Evolutionary conservation across 2,329 filamentous ascomycete genomes (phyloP), one percentile per base, ranked within the genome.

Genomic region (Cadophora sp.): DNA sequence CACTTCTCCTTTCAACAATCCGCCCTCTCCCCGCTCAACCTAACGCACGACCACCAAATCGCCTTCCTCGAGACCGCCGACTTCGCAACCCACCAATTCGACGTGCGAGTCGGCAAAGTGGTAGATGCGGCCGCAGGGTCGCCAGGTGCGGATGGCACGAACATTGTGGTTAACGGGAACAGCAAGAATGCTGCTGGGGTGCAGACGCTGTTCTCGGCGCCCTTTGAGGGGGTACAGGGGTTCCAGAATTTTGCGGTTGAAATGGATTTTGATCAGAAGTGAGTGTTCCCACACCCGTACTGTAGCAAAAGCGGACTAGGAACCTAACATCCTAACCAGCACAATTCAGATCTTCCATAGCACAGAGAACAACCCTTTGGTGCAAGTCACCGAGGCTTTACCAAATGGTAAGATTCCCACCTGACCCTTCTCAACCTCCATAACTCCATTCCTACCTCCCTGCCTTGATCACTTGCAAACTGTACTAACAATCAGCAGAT

Each of bases 221-320:
- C 83, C 2, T 87, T 88, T 63, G 79, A 81, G 48, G 80, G 75
- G 34, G 34, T 37, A 1, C 34, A 37, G 7, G 78, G 82, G 24
- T 88, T 86, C 80, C 84, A 88, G 75, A 89, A 89, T 80, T 89
- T 89, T 79, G 87, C 83, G 29, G 65, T 88, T 50, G 84, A 81
- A 51, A 79, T 87, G 16, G 83, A 89, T 76, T 89, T 87, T 77
- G 79, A 80, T 62, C 80, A 83, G 68, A 84, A 86, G 85, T 86
- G 77, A 62, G 83, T 77, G 12, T 19, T 2, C 11, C 40, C 14
- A 2, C 8, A 9, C 9, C 2, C 1, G 34, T 37, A 2, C 9
- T 2, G 7, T 37, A 12, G 34, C 2, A 37, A 37, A 12, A 37
- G 14, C 31, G 34, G 34, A 37, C 34, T 11, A 5, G 34, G 3